Percentiles rank a stretch among this genome's conserved stretches.
phyloP scores from a whole-genome alignment of 352 stramenopile genomes.

The Aphanomyces stellatus region DNA sequence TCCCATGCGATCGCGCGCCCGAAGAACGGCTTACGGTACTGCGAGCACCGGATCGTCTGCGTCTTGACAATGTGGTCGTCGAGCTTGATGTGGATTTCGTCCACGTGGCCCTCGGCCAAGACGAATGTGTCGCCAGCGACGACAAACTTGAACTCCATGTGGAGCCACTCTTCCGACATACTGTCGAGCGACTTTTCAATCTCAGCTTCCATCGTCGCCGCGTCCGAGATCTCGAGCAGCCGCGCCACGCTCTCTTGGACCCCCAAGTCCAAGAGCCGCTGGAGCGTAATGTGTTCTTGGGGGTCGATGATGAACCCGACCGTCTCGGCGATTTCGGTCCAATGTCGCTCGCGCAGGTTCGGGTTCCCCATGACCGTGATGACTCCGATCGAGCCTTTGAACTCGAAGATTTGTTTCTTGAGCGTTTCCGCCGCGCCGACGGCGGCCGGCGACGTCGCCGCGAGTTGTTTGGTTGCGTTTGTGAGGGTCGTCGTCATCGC shows the following conservation, averaged over 20 bases:
- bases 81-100: conserved; percentile 37
- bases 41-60: conserved; percentile 90
- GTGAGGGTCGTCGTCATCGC: conserved; percentile 47
- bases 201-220: conserved; percentile 54
- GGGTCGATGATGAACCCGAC: conserved; percentile 39
- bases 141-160: conserved; percentile 36
- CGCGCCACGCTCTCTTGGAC: conserved; percentile 39
- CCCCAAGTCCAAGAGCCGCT: conserved; percentile 66
- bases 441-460: conserved; percentile 42
- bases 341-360: conserved; percentile 52
- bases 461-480: conserved; percentile 45
- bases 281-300: conserved; percentile 43
- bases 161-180: conserved; percentile 44
- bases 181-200: conserved; percentile 40
- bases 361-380: conserved; percentile 60
- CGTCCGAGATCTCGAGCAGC: conserved; percentile 55
- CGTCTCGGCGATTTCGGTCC: conserved; percentile 43
- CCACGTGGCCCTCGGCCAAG: conserved; percentile 32
- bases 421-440: conserved; percentile 60
- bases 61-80: conserved; percentile 90
- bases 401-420: conserved; percentile 74
- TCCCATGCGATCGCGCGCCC: conserved; percentile 41
- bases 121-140: conserved; percentile 13
- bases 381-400: conserved; percentile 51
- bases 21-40: conserved; percentile 91